phyloP scores from a whole-genome alignment of 140 eudicot genomes.

The Flaveria floridana region DNA sequence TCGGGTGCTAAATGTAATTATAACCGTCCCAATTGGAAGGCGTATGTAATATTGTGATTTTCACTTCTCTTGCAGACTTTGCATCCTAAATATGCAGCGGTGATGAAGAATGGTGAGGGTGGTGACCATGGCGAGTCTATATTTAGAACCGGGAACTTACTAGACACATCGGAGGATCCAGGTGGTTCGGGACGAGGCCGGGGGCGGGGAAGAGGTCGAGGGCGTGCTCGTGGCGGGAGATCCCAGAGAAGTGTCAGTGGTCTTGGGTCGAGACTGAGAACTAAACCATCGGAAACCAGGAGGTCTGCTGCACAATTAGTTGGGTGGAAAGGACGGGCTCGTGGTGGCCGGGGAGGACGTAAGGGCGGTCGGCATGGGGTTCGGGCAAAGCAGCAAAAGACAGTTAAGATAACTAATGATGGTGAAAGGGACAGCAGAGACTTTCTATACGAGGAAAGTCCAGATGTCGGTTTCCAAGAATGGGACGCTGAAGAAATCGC shows the following conservation, averaged over 20 bases:
- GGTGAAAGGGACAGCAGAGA: too few species aligned
- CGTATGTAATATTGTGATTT: slow-evolving; percentile 6
- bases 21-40: neutral
- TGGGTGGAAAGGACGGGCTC: slow-evolving; percentile 56
- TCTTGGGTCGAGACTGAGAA: slow-evolving; percentile 30
- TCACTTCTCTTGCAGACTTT: slow-evolving; percentile 37
- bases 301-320: slow-evolving; percentile 26
- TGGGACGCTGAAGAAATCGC: slow-evolving; percentile 53
- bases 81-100: slow-evolving; percentile 42
- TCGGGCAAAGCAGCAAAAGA: slow-evolving; percentile 37
- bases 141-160: slow-evolving; percentile 38
- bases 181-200: slow-evolving; percentile 50
- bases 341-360: slow-evolving; percentile 61
- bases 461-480: slow-evolving; percentile 33
- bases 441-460: slow-evolving; percentile 28
- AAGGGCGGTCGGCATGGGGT: slow-evolving; percentile 38
- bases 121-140: slow-evolving; percentile 30
- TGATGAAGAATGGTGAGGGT: slow-evolving; percentile 35
- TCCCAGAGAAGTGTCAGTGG: slow-evolving; percentile 40
- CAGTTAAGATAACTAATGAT: slow-evolving; percentile 26
- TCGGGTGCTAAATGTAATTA: neutral
- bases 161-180: slow-evolving; percentile 44
- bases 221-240: slow-evolving; percentile 61
- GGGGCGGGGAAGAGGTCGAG: slow-evolving; percentile 61
- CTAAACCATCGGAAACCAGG: slow-evolving; percentile 22